phyloP scores from a whole-genome alignment of 1,284 basidiomycete genomes.

The Ustilago esculenta region DNA sequence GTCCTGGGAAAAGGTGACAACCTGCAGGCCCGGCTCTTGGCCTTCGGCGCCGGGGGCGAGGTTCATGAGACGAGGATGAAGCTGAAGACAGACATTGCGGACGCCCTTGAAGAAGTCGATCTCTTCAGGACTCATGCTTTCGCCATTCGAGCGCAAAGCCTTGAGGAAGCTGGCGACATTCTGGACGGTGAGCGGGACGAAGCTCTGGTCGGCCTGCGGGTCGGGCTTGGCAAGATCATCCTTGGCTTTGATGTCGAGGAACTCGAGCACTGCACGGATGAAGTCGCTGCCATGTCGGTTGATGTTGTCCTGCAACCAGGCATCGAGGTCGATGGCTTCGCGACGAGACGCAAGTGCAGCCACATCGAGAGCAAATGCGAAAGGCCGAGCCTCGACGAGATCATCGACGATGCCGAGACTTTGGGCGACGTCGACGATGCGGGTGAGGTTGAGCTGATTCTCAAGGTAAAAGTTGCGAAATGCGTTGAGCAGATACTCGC shows the following conservation, averaged over 20 bases:
- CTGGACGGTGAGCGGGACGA: conserved; percentile 63
- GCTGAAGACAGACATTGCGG: conserved; percentile 90
- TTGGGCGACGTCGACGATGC: conserved; percentile 93
- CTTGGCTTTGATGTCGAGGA: conserved; percentile 63
- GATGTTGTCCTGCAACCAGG: conserved; percentile 92
- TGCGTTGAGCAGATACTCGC: conserved; percentile 82
- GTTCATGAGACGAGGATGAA: conserved; percentile 95
- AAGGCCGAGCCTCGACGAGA: conserved; percentile 84
- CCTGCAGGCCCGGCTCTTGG: conserved; percentile 88
- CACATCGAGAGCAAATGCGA: conserved; percentile 82
- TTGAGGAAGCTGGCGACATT: conserved; percentile 64
- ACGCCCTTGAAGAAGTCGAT: conserved; percentile 90
- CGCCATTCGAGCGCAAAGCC: conserved; percentile 62
- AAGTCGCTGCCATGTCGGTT: conserved; percentile 82
- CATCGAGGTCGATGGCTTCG: conserved; percentile 93
- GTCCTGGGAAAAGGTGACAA: conserved; percentile 86
- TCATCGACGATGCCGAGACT: conserved; percentile 92
- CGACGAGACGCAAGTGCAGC: conserved; percentile 90
- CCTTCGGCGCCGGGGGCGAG: conserved; percentile 84
- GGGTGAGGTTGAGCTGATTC: conserved; percentile 89
- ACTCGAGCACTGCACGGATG: conserved; percentile 73
- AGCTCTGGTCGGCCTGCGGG: conserved; percentile 63
- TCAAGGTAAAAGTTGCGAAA: conserved; percentile 92
- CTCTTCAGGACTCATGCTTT: conserved; percentile 73
- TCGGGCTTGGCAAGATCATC: conserved; percentile 63